phyloP scores from a whole-genome alignment of 129 eudicot genomes.

The Silybum marianum region DNA sequence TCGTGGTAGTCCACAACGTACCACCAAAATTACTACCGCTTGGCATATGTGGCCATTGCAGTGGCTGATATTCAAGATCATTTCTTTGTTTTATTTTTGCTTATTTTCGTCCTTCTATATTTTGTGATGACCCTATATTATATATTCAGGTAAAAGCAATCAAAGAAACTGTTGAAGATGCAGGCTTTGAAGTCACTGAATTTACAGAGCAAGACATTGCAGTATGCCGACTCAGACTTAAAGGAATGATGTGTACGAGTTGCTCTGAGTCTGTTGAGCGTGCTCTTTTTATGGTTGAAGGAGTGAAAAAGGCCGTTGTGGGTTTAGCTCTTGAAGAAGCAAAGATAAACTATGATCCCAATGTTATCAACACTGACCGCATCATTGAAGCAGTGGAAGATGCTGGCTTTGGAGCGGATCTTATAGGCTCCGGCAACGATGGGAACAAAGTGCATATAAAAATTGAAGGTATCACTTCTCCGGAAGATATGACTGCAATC shows the following conservation, averaged over 20 bases:
- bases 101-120: background rate
- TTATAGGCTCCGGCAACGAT: constrained; percentile 48
- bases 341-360: constrained; percentile 53
- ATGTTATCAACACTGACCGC: constrained; percentile 23
- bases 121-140: background rate
- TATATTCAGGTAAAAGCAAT: constrained; percentile 41
- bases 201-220: constrained; percentile 37
- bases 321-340: constrained; percentile 62
- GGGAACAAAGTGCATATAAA: constrained; percentile 52
- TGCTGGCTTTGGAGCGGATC: constrained; percentile 55
- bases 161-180: constrained; percentile 47
- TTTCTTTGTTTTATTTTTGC: background rate
- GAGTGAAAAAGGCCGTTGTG: constrained; percentile 55
- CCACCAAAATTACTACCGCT: background rate
- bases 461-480: constrained; percentile 40
- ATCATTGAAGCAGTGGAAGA: constrained; percentile 53
- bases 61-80: background rate
- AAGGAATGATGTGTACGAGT: constrained; percentile 59
- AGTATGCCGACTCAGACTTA: constrained; percentile 50
- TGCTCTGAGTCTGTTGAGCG: constrained; percentile 53
- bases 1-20: background rate
- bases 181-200: constrained; percentile 50
- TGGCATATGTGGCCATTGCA: background rate
- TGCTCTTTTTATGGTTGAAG: constrained; percentile 38
- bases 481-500: constrained; percentile 28